Percentiles rank a stretch among this genome's conserved stretches.
phyloP scores from a whole-genome alignment of 208 protist species.

The Wallacemonas sp. region DNA sequence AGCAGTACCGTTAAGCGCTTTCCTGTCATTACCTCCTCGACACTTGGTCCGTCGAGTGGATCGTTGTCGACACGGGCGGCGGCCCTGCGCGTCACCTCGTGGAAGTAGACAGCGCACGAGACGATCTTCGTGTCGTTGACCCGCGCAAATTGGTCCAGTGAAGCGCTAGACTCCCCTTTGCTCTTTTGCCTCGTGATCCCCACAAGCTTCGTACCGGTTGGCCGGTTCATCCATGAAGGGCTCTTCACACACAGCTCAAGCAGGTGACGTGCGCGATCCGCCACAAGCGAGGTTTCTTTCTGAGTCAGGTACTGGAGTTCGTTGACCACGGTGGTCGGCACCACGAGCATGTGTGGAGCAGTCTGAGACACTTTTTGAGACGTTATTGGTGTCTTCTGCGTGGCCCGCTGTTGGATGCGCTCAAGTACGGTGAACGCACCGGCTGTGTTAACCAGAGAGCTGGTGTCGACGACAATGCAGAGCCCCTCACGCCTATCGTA shows the following conservation, averaged over 20 bases:
- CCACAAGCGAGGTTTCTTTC: not conserved
- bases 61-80: not conserved
- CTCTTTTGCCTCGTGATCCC: not conserved
- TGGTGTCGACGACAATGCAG: constrained; percentile 6
- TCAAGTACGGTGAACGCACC: not conserved
- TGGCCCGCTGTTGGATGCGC: constrained; percentile 2
- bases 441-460: not conserved
- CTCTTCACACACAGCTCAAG: not conserved
- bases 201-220: not conserved
- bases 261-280: not conserved
- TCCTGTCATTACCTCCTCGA: not conserved
- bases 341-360: constrained; percentile 7
- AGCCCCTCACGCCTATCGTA: not conserved
- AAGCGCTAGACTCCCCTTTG: not conserved
- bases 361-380: not conserved
- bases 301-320: constrained; percentile 3
- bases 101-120: constrained; percentile 19
- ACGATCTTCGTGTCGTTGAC: constrained; percentile 13
- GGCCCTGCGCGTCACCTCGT: not conserved
- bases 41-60: not conserved
- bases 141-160: constrained; percentile 6
- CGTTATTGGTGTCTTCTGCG: not conserved
- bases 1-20: not conserved
- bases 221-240: not conserved
- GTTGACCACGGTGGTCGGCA: constrained; percentile 8